Base-by-base conservation (phyloP, 208 protist genomes). In the Trypanosoma rangeli region DNA sequence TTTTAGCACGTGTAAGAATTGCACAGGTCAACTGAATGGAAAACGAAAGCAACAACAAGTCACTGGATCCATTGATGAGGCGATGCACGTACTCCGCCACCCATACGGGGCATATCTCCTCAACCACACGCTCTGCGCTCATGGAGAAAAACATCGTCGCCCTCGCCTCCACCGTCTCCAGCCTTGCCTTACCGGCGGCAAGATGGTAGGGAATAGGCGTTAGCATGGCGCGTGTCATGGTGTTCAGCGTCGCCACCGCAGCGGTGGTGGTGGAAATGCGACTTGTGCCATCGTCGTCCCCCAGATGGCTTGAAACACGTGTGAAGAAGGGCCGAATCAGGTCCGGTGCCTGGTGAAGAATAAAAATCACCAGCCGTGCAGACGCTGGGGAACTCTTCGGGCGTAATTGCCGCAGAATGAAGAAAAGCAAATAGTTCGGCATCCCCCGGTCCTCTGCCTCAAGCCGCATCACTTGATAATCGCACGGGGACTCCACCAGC, bases 401-500 rank as follows among this genome's bases (percentile, higher is more conserved):
- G 28, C 79, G 80, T 28, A 97, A 73, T 58, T 89, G 84, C 22
- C 89, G 87, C 44, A 97, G 79, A n/a, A 97, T 78, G 48, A 92
- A 85, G 65, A 97, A 94, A 58, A 97, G 84, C 28, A 93, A 60
- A 61, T 87, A 94, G 73, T 97, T 97, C 33, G 92, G 92, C 92
- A 97, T 94, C 29, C 92, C 92, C 28, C 79, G 78, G 52, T 94
- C 89, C 13, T 80, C 78, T 22, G 82, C 62, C 66, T 97, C 89
- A 20, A 86, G 64, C 24, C 85, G 85, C 31, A 78, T 83, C 60
- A 79, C 83, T 58, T 85, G 76, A 83, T 94, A 97, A 77, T 97
- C 87, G 26, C 84, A 68, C 8, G 89, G 88, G 7, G 85, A 92
- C 62, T 97, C 92, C 24, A 86, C 69, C 35, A 94, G 66, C 55